Evolutionary conservation across 1,284 basidiomycete genomes (phyloP), one percentile per base, ranked within the genome.

Genomic region (Melampsora larici-populina): DNA sequence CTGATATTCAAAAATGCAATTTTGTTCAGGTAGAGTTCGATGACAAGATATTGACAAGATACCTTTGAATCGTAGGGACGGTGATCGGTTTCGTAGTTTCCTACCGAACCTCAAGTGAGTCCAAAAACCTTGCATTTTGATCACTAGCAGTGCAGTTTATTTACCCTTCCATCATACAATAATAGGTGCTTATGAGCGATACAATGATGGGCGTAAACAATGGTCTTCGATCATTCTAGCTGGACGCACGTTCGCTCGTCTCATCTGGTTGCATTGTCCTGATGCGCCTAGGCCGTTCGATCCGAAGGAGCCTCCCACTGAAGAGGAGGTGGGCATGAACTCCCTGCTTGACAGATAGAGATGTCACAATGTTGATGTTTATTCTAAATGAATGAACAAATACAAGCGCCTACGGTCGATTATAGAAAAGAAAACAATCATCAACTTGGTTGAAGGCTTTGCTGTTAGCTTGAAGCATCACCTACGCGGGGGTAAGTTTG

Each of bases 51-150:
- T 43, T 43, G 43, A 43, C 11, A 43, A 13, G 43, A 43, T 43
- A 15, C 24, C n/a, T 11, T 43, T 43, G 43, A 33, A n/a, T 17
- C 51, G 17, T 40, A 75, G 73, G 73, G 18, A 75, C 73, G 49
- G 73, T 75, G n/a, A 67, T 75, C 36, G 73, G 73, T 48, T 75
- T 75, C 36, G 65, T 75, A 26, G 64, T 75, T 62, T 75, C 73
- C 13, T 75, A 75, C 26, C 63, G 73, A 24, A 75, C 73, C 33
- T 75, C 73, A 0, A 75, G 73, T 75, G 40, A 43, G 31, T 75
- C 48, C 1, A 9, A 36, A n/a, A 11, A 29, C 9, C 33, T 36
- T 33, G 7, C 1, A 31, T 36, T 13, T 15, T 64, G 63, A 31
- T 1, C 43, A 11, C 43, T 3, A 43, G n/a, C n/a, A n/a, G n/a